Base-by-base conservation (phyloP, 306 rosid genomes). In the Lathyrus sativus region DNA sequence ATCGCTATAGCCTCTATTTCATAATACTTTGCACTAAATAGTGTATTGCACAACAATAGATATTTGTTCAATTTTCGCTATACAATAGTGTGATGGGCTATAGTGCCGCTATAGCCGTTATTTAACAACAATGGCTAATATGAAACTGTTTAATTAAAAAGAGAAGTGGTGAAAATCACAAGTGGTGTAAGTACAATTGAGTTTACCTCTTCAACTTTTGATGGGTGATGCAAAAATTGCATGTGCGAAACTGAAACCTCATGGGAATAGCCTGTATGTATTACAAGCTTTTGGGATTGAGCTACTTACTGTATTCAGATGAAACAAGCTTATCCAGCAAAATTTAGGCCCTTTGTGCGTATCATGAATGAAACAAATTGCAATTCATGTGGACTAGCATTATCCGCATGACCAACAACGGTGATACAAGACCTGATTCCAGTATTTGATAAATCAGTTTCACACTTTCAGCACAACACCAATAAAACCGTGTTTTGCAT, bases 341-440 rank as follows among this genome's bases (percentile, higher is more conserved):
- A 84, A 66, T 81, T 81, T 66, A 88, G 45, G 46, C 95, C 85
- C 54, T 75, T 62, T 46, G 26, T n/a, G 33, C 83, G 95, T 93
- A 92, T 86, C 80, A 44, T 8, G 85, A 67, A 44, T 8, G 85
- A 67, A 67, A 70, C 76, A 69, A 80, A 86, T 17, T 85, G 86
- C 69, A 85, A 69, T n/a, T 89, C 84, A 22, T 10, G 74, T 7
- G 35, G 65, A 41, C 85, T 77, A 58, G 72, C 85, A 66, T 61
- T 78, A 62, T 75, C 76, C 12, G 81, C 82, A 37, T 86, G 85
- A 81, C 98, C 96, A 66, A 91, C 78, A 77, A 92, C 26, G 29
- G 88, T 74, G 74, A 80, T 11, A 79, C 80, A 64, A 43, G 76
- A 76, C 88, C 85, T 1, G 85, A 84, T 65, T 88, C 80, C 37